These are phyloP conservation scores for Mycena epipterygia DNA, from an alignment of 768 basidiomycete genomes.

Conservation along the genomic window DNA sequence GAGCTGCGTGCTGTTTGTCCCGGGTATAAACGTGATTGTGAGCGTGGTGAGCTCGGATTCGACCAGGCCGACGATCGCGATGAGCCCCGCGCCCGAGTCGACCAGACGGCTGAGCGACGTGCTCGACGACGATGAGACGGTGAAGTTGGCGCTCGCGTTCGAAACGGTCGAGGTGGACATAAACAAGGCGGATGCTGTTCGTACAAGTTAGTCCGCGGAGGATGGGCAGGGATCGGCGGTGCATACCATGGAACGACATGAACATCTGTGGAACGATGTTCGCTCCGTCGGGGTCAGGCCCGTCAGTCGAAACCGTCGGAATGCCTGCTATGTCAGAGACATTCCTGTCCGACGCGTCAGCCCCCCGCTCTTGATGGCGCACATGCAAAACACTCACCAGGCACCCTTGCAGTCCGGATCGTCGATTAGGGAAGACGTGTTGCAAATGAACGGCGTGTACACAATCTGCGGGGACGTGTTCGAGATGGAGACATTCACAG, in stretches of 20 bases:
- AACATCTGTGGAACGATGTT: constrained; percentile 71
- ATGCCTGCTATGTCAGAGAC: constrained; percentile 38
- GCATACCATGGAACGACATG: constrained; percentile 65
- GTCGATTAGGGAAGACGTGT: constrained; percentile 37
- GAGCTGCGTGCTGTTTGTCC: constrained; percentile 44
- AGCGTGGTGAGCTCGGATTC: constrained; percentile 57
- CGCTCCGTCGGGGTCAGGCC: constrained; percentile 56
- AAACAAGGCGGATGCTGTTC: constrained; percentile 58
- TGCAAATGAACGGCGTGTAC: constrained; percentile 65
- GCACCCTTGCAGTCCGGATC: constrained; percentile 55
- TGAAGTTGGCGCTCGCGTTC: constrained; percentile 67
- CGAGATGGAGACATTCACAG: constrained; percentile 54
- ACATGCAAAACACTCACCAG: constrained; percentile 53
- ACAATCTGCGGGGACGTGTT: constrained; percentile 55
- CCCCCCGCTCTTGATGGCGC: background rate
- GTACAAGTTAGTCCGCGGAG: background rate
- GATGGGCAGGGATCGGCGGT: background rate
- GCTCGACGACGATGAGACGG: constrained; percentile 55
- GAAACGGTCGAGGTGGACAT: constrained; percentile 59
- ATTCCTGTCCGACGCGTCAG: constrained; percentile 42
- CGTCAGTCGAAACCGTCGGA: constrained; percentile 53
- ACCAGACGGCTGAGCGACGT: constrained; percentile 51
- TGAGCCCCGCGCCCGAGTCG: constrained; percentile 56
- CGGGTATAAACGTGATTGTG: constrained; percentile 55
- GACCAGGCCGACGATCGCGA: constrained; percentile 55